phyloP scores from a whole-genome alignment of 148 eudicot genomes.

The Arctostaphylos glauca region DNA sequence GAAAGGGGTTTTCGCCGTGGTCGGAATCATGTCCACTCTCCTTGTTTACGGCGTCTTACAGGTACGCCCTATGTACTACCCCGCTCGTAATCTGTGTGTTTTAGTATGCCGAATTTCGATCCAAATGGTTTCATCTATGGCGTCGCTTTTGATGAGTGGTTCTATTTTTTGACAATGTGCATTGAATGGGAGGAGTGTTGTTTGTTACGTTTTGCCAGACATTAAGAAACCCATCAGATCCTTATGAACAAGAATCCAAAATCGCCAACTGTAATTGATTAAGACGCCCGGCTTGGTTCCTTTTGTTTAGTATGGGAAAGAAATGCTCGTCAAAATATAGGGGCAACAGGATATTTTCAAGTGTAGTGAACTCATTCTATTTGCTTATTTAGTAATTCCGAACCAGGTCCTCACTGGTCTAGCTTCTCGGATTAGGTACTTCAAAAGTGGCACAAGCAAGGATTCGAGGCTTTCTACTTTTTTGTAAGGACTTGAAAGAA shows the following conservation, averaged over 20 bases:
- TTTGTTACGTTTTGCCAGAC: not conserved
- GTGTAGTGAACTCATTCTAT: not conserved
- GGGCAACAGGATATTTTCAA: not conserved
- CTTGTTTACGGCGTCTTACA: constrained; percentile 80
- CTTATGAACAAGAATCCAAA: not conserved
- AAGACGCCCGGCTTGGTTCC: not conserved
- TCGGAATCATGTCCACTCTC: constrained; percentile 81
- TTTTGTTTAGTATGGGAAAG: not conserved
- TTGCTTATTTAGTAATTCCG: not conserved
- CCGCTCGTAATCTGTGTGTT: not conserved
- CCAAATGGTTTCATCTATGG: not conserved
- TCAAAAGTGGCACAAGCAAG: not conserved
- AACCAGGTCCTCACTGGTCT: not conserved
- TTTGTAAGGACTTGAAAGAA: not conserved
- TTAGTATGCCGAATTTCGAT: not conserved
- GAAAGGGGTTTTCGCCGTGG: constrained; percentile 63
- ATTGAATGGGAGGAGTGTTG: not conserved
- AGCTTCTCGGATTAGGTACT: not conserved
- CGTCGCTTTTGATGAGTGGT: not conserved
- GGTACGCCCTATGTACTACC: constrained; percentile 28
- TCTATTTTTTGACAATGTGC: not conserved
- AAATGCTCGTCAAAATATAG: not conserved
- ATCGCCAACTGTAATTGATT: not conserved
- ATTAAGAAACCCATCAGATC: not conserved
- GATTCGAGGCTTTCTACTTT: not conserved